These are phyloP conservation scores for Pseudognaphalium luteoalbum DNA, from an alignment of 129 eudicot genomes.

Conservation along the genomic window DNA sequence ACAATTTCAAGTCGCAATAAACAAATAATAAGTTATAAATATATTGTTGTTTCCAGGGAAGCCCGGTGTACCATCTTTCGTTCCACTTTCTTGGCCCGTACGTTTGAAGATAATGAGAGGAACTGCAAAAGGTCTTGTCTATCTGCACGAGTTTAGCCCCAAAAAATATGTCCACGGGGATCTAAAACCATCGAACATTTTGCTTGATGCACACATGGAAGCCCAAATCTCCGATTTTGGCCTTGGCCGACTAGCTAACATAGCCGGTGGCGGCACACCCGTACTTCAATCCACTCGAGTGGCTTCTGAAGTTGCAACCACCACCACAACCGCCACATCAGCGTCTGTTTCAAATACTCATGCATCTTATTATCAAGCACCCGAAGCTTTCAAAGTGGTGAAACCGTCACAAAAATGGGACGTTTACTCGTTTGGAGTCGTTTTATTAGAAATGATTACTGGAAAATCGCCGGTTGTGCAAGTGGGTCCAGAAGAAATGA, in stretches of 20 bases:
- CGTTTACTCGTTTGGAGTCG: conserved; percentile 80
- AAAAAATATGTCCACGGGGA: conserved; percentile 96
- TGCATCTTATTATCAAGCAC: conserved; percentile 72
- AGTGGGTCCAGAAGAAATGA: conserved; percentile 77
- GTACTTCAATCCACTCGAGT: conserved; percentile 59
- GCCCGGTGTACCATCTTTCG: conserved; percentile 64
- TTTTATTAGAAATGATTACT: conserved; percentile 76
- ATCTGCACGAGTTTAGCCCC: conserved; percentile 90
- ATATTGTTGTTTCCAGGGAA: conserved; percentile 51
- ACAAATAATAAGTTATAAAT: background rate
- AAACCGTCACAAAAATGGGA: conserved; percentile 99
- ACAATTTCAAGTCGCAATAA: background rate
- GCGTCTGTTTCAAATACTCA: conserved; percentile 22
- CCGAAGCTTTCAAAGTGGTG: conserved; percentile 83
- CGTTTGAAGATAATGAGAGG: conserved; percentile 83
- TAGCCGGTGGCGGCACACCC: conserved; percentile 80
- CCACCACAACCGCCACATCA: conserved; percentile 31
- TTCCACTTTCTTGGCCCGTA: conserved; percentile 67
- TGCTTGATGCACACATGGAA: conserved; percentile 81
- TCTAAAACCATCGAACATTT: conserved; percentile 77
- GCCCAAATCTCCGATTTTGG: conserved; percentile 85
- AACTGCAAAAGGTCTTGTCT: conserved; percentile 75
- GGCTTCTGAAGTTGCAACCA: conserved; percentile 51
- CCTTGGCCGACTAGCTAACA: conserved; percentile 83
- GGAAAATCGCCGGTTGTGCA: conserved; percentile 70